These are phyloP conservation scores for Emergomyces pasteurianus DNA, from an alignment of 2,329 filamentous ascomycete genomes.

Conservation along the genomic window DNA sequence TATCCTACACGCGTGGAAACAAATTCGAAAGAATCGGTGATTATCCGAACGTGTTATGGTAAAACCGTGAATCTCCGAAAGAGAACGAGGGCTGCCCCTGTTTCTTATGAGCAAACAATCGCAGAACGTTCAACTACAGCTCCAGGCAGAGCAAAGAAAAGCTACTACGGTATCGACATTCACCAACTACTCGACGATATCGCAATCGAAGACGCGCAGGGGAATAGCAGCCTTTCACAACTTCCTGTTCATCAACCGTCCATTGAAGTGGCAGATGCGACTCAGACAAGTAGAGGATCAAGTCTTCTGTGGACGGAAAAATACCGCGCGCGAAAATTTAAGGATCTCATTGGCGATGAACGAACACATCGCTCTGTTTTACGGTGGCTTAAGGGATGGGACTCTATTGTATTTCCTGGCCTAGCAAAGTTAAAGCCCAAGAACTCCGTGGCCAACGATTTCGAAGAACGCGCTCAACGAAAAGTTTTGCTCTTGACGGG, in stretches of 20 bases:
- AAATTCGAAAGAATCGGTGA: constrained; percentile 5
- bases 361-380: constrained; percentile 82
- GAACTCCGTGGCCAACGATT: constrained; percentile 35
- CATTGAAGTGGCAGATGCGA: constrained; percentile 18
- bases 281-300: constrained; percentile 18
- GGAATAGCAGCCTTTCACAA: constrained; percentile 12
- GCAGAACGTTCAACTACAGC: constrained; percentile 40
- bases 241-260: constrained; percentile 19
- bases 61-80: constrained; percentile 32
- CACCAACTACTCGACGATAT: constrained; percentile 68
- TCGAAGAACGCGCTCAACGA: constrained; percentile 64
- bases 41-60: constrained; percentile 38
- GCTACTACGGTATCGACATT: constrained; percentile 89
- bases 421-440: constrained; percentile 42
- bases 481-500: constrained; percentile 88
- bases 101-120: constrained; percentile 43
- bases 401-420: constrained; percentile 79
- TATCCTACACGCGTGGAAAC: not conserved
- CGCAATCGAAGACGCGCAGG: constrained; percentile 43
- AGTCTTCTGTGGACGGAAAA: constrained; percentile 81
- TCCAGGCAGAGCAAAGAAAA: constrained; percentile 44
- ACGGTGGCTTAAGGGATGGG: constrained; percentile 90
- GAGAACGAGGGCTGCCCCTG: constrained; percentile 22
- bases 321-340: constrained; percentile 82
- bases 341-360: constrained; percentile 89